Evolutionary conservation across 2,329 filamentous ascomycete species (phyloP).

Genomic region (Diaporthe destruens): DNA sequence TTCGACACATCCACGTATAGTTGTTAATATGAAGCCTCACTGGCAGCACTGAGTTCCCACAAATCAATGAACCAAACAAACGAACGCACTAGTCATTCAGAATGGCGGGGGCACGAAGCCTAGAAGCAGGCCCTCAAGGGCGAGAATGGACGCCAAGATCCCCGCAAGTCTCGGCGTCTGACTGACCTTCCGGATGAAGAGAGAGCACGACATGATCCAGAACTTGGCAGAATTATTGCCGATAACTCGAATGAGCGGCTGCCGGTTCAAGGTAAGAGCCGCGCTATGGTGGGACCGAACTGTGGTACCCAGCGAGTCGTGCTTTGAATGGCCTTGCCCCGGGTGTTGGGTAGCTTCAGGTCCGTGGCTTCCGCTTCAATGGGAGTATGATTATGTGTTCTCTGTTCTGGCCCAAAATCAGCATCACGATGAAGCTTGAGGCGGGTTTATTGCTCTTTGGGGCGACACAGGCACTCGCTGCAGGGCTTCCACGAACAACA

Average conservation of each 20-base stretch:
- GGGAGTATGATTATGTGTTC: neutral
- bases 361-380: neutral
- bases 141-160: constrained; percentile 1
- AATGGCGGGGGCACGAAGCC: neutral
- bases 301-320: neutral
- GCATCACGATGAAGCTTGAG: constrained; percentile 6
- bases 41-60: neutral
- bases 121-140: neutral
- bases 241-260: constrained; percentile 4
- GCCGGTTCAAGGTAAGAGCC: neutral
- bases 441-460: neutral
- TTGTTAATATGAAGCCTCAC: neutral
- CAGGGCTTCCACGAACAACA: neutral
- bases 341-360: neutral
- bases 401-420: neutral
- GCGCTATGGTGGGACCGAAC: neutral
- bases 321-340: neutral
- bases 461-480: neutral
- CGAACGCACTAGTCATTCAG: neutral
- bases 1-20: too few relatives aligned
- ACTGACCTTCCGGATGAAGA: constrained; percentile 29
- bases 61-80: neutral
- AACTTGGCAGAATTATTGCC: neutral
- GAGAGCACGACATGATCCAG: constrained; percentile 2
- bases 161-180: constrained; percentile 20